Base-by-base conservation (phyloP, 148 eudicot species). In the Camellia granthamiana region DNA sequence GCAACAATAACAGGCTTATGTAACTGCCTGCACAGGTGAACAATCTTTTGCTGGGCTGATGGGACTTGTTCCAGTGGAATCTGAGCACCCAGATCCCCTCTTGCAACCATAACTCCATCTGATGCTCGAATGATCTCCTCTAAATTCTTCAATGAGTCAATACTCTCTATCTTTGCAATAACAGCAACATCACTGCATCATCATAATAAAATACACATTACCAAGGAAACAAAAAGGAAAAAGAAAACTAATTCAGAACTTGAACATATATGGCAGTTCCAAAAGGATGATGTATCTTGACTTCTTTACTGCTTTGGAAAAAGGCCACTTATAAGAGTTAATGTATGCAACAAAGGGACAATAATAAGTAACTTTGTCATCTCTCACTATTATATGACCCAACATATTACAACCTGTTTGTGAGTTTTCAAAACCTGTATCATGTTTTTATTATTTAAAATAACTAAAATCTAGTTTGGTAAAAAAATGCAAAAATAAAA, bases 31-130 rank as follows among this genome's bases (percentile, higher is more conserved):
- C 99, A 96, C 38, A 92, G 83, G 68, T 91, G 89, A 64, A 96
- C 98, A 72, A 96, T 90, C 85, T 83, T 92, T 77, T 96, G 97
- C 84, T 96, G 99, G 78, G 87, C 92, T 65, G 93, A 88, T 75
- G 99, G 99, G 73, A 96, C 99, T 84, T 96, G 95, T 86, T 96
- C 99, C 78, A 96, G 82, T 61, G 99, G 99, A 81, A 96, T 96
- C 79, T 96, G 99, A 14, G 99, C 97, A 44, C 99, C 99, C 81
- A 96, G 88, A 82, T 96, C 99, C 62, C 99, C 99, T 88, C 99
- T 88, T 21, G 99, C 99, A 69, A 96, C 99, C 99, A 96, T 94
- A 69, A 94, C 91, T 78, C 99, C 99, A 80, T 96, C 99, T 46
- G 99, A 90, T 80, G 95, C 97, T 84, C 66, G 86, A 77, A 96